Evolutionary conservation across 1,284 basidiomycete genomes (phyloP).

Genomic region (Ustilago sp.): DNA sequence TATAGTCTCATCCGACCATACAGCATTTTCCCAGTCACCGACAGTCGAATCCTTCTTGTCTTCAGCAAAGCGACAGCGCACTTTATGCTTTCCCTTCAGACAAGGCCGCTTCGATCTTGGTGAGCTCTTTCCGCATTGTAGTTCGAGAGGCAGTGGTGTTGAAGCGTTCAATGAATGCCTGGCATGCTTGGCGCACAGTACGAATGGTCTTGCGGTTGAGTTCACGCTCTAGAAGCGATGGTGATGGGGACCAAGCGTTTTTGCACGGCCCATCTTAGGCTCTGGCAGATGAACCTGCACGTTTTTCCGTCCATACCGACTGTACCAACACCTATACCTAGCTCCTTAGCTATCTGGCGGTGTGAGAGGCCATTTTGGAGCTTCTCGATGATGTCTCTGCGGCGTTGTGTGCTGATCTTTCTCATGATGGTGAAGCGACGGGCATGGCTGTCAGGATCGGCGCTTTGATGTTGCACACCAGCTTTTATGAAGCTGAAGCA

Average conservation of each 20-base stretch:
- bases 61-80: constrained; percentile 13
- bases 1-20: constrained; percentile 32
- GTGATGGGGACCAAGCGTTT: constrained; percentile 6
- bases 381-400: constrained; percentile 6
- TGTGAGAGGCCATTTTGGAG: constrained; percentile 10
- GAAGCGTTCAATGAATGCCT: constrained; percentile 2
- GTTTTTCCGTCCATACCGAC: background rate
- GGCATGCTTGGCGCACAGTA: constrained; percentile 10
- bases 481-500: too few relatives aligned
- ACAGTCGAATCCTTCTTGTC: constrained; percentile 25
- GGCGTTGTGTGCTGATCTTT: constrained; percentile 9
- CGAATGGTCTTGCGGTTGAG: constrained; percentile 6
- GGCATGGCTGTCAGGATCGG: too few relatives aligned
- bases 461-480: too few relatives aligned
- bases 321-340: constrained; percentile 1
- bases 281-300: background rate
- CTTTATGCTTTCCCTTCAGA: constrained; percentile 9
- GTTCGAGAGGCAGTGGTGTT: background rate
- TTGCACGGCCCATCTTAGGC: background rate
- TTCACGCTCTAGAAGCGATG: constrained; percentile 12
- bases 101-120: background rate
- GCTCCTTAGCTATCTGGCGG: constrained; percentile 5
- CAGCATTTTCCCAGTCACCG: constrained; percentile 21
- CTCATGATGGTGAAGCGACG: background rate
- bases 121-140: background rate